Evolutionary conservation across 164 flowering plant genomes (phyloP), one percentile per base, ranked within the genome.

Genomic region (Macadamia integrifolia): DNA sequence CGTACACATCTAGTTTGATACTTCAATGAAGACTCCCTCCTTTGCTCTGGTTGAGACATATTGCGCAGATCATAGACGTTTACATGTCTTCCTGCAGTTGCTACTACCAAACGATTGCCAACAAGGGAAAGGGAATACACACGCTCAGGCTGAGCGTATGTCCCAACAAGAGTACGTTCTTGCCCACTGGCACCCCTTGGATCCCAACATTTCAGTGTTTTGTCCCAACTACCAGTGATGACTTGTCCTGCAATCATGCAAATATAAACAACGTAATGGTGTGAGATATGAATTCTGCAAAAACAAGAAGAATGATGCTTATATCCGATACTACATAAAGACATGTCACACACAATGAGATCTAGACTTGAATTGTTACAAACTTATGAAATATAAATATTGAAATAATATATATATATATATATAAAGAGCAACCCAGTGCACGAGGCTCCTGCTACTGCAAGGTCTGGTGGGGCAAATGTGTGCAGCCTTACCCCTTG

Each of bases 61-160:
- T 95, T 95, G 60, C 99, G 79, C 58, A 95, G 77, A 78, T 95
- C 99, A 80, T 92, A 95, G 46, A 95, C 87, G 81, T 92, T 95
- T 1, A 92, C 95, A 79, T 95, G 96, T 71, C 99, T 89, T 71
- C 99, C 99, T 42, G 98, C 99, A 78, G 99, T 95, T 53, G 99
- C 98, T 28, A 95, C 98, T 14, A 95, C 99, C 69, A 95, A 72
- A 60, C 94, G 97, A 66, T 92, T 78, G 62, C 98, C 95, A 75
- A 95, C 96, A 62, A 89, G 88, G 44, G 99, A 95, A 31, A 95
- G 66, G 31, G 99, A 95, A 79, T 95, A 92, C 46, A 95, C 98
- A 75, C 99, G 98, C 78, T 95, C 99, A 32, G 98, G 96, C 70
- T 95, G 99, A 46, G 80, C 71, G 46, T 95, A 92, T 40, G 94